A percentile compares a stretch with the other conserved stretches of the same genome.
phyloP scores from a whole-genome alignment of 2,329 filamentous ascomycete species.

The Colletotrichum sansevieriae region DNA sequence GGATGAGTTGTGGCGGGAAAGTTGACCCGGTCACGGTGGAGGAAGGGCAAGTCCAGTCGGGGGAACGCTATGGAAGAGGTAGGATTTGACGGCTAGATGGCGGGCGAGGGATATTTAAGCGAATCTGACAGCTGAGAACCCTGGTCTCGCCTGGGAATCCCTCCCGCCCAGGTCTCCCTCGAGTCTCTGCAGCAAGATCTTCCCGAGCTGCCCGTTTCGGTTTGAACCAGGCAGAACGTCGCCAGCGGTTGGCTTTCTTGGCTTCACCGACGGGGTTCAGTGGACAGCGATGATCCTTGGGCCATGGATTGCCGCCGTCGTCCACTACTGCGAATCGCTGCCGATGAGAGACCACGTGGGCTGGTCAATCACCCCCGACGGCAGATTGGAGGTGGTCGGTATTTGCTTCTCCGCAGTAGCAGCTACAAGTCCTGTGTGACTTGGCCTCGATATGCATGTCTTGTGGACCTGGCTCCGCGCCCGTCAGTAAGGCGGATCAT shows the following conservation, averaged over 20 bases:
- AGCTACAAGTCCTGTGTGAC: background rate
- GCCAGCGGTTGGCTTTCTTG: constrained; percentile 6
- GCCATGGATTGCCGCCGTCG: too few relatives aligned
- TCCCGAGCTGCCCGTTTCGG: constrained; percentile 13
- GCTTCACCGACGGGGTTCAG: background rate
- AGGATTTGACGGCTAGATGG: constrained; percentile 17
- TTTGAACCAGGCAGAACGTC: constrained; percentile 3
- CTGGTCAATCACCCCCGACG: background rate
- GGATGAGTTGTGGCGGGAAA: constrained; percentile 16
- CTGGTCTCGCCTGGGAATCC: constrained; percentile 13
- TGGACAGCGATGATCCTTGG: too few relatives aligned
- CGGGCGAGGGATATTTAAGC: constrained; percentile 29
- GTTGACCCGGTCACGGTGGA: constrained; percentile 15
- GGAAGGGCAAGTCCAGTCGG: constrained; percentile 30
- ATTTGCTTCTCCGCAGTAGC: background rate
- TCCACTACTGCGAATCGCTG: background rate
- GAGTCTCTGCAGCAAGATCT: background rate
- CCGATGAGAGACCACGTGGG: constrained; percentile 1
- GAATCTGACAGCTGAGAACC: constrained; percentile 10
- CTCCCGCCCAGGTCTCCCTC: background rate
- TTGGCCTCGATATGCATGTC: background rate
- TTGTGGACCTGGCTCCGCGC: background rate
- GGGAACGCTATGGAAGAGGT: background rate
- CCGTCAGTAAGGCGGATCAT: too few relatives aligned
- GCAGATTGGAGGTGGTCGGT: too few relatives aligned